phyloP scores from a whole-genome alignment of 164 flowering plant genomes.

The Cinnamomum chago region DNA sequence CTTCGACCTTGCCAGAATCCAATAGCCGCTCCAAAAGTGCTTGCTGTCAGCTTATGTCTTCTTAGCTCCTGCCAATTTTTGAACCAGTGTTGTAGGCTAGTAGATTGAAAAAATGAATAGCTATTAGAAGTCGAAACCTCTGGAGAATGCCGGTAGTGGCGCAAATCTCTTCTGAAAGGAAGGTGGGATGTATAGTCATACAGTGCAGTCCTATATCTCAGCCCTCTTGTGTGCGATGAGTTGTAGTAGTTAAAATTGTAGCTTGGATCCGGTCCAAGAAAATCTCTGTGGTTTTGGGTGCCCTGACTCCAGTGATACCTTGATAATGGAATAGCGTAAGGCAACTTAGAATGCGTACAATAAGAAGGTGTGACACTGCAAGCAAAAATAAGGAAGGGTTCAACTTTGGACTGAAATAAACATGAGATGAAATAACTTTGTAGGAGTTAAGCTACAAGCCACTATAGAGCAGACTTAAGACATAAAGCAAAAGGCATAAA shows the following conservation, averaged over 20 bases:
- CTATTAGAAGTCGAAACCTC: slow-evolving; percentile 11
- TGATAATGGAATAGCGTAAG: not conserved
- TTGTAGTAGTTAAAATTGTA: not conserved
- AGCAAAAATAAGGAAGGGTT: not conserved
- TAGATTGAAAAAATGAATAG: slow-evolving; percentile 28
- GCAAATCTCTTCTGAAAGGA: slow-evolving; percentile 4
- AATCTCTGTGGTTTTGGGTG: not conserved
- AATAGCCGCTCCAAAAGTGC: slow-evolving; percentile 59
- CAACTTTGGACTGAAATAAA: not conserved
- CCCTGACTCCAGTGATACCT: not conserved
- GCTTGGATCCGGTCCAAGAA: not conserved
- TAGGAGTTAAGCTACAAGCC: not conserved
- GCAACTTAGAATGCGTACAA: not conserved
- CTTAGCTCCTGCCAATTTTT: slow-evolving; percentile 66
- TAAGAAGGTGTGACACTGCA: not conserved
- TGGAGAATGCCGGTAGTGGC: slow-evolving; percentile 2
- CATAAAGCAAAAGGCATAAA: not conserved
- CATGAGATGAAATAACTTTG: not conserved
- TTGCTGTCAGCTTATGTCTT: slow-evolving; percentile 58
- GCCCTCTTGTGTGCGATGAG: not conserved
- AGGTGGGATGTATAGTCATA: not conserved
- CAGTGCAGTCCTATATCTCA: not conserved
- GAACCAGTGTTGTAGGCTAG: slow-evolving; percentile 48
- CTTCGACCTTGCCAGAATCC: slow-evolving; percentile 59
- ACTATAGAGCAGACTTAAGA: not conserved